These are phyloP conservation scores for Adansonia digitata DNA, from an alignment of 345 rosid genomes.

Conservation along the genomic window DNA sequence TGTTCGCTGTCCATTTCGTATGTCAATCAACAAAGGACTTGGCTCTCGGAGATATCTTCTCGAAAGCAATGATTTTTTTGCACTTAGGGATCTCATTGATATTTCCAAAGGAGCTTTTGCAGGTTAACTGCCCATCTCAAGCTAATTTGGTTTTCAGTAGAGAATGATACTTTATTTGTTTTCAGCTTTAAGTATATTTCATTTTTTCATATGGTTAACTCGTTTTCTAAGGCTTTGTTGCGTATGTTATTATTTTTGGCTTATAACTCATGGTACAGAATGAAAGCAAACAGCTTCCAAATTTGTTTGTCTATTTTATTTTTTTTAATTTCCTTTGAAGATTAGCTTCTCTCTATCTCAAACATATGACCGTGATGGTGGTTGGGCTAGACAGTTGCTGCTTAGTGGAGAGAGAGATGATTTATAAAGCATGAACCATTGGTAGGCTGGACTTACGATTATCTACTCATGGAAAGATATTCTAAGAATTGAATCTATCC, in stretches of 20 bases:
- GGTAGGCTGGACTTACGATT: not conserved
- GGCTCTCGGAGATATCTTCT: conserved; percentile 89
- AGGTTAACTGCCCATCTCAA: conserved; percentile 43
- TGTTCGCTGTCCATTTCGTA: conserved; percentile 85
- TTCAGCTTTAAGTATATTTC: not conserved
- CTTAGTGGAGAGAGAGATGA: not conserved
- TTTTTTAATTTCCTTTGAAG: not conserved
- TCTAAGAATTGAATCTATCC: too few relatives aligned
- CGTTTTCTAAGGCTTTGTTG: not conserved
- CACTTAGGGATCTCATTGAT: conserved; percentile 86
- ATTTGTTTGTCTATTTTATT: not conserved
- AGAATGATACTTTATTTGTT: not conserved
- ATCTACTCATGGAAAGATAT: too few relatives aligned
- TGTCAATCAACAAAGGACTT: conserved; percentile 74
- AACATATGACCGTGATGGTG: not conserved
- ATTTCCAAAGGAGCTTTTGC: conserved; percentile 97
- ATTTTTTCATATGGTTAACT: not conserved
- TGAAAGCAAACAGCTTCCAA: not conserved
- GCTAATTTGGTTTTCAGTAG: conserved; percentile 2
- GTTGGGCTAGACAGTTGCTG: conserved; percentile 1
- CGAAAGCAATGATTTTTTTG: conserved; percentile 86
- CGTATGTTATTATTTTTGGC: not conserved
- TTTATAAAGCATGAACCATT: not conserved
- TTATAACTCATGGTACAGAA: not conserved
- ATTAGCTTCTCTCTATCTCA: not conserved